phyloP scores from a whole-genome alignment of 768 basidiomycete species.

The Boletus pseudo-olivaceus region DNA sequence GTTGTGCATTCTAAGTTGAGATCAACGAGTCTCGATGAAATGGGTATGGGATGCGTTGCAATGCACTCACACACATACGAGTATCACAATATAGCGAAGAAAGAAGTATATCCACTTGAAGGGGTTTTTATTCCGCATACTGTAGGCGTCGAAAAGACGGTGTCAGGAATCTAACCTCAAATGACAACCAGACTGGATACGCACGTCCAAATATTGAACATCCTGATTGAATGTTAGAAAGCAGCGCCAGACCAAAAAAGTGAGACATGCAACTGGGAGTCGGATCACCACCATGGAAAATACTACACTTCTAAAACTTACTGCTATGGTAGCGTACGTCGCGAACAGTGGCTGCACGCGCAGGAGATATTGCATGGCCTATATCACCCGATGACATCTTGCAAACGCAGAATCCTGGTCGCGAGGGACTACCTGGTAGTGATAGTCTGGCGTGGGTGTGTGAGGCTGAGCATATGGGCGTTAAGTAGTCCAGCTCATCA shows the following conservation, averaged over 20 bases:
- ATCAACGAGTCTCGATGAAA: background rate
- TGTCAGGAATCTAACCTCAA: no score
- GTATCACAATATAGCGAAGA: background rate
- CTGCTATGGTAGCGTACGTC: constrained; percentile 13
- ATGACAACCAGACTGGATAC: background rate
- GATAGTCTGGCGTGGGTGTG: background rate
- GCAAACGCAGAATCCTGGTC: background rate
- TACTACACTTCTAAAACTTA: background rate
- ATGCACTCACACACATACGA: constrained; percentile 21
- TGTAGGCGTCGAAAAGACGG: background rate
- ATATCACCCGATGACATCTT: background rate
- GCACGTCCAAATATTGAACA: constrained; percentile 22
- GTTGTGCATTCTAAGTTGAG: constrained; percentile 12
- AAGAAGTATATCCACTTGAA: background rate
- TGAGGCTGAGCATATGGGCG: background rate
- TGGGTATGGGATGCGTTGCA: background rate
- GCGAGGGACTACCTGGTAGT: background rate
- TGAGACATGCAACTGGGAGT: constrained; percentile 9
- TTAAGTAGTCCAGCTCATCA: background rate
- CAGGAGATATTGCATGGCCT: background rate
- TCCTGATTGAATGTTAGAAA: constrained; percentile 19
- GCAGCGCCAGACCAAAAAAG: constrained; percentile 12
- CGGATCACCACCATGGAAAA: constrained; percentile 1
- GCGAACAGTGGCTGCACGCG: background rate
- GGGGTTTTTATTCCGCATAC: background rate